A percentile compares a stretch with the other conserved stretches of the same genome.
Evolutionary conservation across 139 green algal species (phyloP).

Genomic region (Micromonas commoda): DNA sequence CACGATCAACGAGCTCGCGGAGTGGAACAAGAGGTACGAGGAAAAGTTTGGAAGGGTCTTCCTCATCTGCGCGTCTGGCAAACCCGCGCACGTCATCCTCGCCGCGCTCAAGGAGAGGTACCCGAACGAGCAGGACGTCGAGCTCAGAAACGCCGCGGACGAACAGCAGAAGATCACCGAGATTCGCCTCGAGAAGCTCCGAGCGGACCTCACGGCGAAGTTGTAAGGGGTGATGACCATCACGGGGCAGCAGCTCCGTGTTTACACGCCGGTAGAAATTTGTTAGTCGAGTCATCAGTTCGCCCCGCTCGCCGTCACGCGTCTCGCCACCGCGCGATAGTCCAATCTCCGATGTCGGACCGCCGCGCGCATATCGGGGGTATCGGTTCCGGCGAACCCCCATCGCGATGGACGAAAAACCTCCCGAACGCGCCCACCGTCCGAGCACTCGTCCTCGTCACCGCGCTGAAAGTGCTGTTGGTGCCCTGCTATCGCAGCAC

Average conservation of each 20-base stretch:
- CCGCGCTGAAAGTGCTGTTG: slow-evolving; percentile 60
- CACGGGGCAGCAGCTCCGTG: too few relatives aligned
- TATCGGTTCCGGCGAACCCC: too few relatives aligned
- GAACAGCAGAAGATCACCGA: slow-evolving; percentile 97
- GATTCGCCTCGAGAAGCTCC: slow-evolving; percentile 67
- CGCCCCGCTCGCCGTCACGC: too few relatives aligned
- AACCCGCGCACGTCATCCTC: not conserved
- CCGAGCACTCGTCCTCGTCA: slow-evolving; percentile 6
- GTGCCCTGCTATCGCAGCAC: slow-evolving; percentile 74
- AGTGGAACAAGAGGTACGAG: slow-evolving; percentile 70
- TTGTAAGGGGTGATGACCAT: too few relatives aligned
- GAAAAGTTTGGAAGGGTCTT: slow-evolving; percentile 86
- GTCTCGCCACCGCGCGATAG: too few relatives aligned
- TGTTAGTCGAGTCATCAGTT: too few relatives aligned
- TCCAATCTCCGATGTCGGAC: too few relatives aligned
- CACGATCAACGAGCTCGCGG: slow-evolving; percentile 41
- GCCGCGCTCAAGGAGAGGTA: slow-evolving; percentile 37
- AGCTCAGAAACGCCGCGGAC: slow-evolving; percentile 58
- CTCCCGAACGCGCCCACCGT: slow-evolving; percentile 11
- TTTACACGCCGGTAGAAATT: too few relatives aligned
- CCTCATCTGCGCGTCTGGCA: slow-evolving; percentile 79
- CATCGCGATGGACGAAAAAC: too few relatives aligned
- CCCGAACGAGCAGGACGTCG: slow-evolving; percentile 53
- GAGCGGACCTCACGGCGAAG: too few relatives aligned
- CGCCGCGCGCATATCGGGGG: too few relatives aligned